A percentile compares a stretch with the other conserved stretches of the same genome.
phyloP scores from a whole-genome alignment of 2,329 filamentous ascomycete genomes.

The Hymenoscyphus fructigenus region DNA sequence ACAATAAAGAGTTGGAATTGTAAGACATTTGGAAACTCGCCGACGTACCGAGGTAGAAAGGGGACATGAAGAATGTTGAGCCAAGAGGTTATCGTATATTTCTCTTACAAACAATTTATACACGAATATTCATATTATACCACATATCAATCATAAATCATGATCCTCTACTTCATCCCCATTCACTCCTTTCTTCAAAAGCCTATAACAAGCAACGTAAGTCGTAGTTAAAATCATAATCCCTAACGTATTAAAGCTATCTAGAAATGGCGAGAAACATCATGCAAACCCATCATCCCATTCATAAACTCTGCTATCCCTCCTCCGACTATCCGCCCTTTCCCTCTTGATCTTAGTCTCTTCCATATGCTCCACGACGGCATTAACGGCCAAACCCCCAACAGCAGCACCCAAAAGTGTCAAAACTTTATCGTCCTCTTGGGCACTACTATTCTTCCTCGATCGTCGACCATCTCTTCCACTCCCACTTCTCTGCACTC shows the following conservation, averaged over 20 bases:
- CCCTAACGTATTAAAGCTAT: neutral
- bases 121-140: neutral
- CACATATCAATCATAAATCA: constrained; percentile 1
- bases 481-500: constrained; percentile 3
- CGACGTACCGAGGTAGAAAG: too few species aligned
- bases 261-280: neutral
- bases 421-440: constrained; percentile 13
- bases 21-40: too few species aligned
- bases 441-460: neutral
- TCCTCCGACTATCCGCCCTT: neutral
- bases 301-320: constrained; percentile 11
- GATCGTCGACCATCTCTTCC: constrained; percentile 3
- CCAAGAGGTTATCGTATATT: neutral
- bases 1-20: too few species aligned
- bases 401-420: constrained; percentile 17
- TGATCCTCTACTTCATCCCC: neutral
- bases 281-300: constrained; percentile 15
- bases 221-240: neutral
- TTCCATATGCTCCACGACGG: constrained; percentile 13
- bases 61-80: neutral
- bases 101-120: neutral
- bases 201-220: neutral
- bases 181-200: neutral
- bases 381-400: constrained; percentile 18
- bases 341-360: constrained; percentile 10